Conservation (phyloP, 2,329 filamentous ascomycete genomes). For the Ascomycota sp. region DNA sequence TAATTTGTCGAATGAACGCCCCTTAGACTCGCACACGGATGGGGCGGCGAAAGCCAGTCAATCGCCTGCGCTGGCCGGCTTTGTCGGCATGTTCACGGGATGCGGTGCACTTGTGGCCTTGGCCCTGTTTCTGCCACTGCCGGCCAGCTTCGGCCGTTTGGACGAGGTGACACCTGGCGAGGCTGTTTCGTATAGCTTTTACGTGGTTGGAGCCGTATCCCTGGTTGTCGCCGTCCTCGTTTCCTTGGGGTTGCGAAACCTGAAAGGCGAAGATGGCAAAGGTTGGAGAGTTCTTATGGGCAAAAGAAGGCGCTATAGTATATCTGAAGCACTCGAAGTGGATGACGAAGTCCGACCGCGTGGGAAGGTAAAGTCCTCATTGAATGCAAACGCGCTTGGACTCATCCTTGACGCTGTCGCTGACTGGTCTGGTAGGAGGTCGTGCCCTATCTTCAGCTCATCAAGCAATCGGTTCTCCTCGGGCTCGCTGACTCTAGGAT, state of each 20-base stretch:
- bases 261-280: constrained; percentile 57
- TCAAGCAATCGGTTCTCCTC: constrained; percentile 40
- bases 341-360: constrained; percentile 4
- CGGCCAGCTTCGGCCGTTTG: constrained; percentile 50
- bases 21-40: constrained; percentile 3
- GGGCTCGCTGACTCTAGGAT: constrained; percentile 60
- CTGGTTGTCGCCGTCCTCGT: constrained; percentile 52
- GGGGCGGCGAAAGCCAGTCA: constrained; percentile 16
- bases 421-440: constrained; percentile 10
- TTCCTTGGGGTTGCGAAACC: constrained; percentile 48
- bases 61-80: constrained; percentile 49
- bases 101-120: constrained; percentile 76
- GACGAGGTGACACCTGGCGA: constrained; percentile 48
- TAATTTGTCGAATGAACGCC: constrained; percentile 11
- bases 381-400: background rate
- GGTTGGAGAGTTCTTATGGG: constrained; percentile 39
- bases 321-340: constrained; percentile 4
- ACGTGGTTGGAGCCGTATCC: constrained; percentile 56
- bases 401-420: background rate
- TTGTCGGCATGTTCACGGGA: constrained; percentile 81
- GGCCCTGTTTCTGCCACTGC: constrained; percentile 62
- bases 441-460: constrained; percentile 34
- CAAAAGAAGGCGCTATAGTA: constrained; percentile 8
- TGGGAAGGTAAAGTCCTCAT: constrained; percentile 7
- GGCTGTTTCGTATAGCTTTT: constrained; percentile 68